These are phyloP conservation scores for Selaginella tamariscina DNA, from an alignment of 75 land plant genomes.

Conservation along the genomic window DNA sequence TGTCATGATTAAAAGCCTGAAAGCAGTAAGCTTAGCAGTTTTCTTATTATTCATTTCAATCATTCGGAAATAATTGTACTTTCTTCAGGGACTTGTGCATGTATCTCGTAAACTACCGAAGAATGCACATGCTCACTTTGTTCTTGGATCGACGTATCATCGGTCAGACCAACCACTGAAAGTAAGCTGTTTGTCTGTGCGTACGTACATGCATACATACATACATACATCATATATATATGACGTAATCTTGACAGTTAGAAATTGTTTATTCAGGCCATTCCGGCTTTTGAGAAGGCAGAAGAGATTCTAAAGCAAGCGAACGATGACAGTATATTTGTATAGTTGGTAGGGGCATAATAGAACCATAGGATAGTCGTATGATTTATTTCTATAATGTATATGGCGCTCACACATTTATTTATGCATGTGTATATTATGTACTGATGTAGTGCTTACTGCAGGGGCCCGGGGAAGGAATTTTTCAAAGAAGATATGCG, in stretches of 20 bases:
- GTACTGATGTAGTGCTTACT: slow-evolving; percentile 41
- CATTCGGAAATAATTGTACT: slow-evolving; percentile 6
- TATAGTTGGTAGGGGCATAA: neutral
- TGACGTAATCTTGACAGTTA: neutral
- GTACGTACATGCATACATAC: neutral
- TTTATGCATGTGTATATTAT: neutral
- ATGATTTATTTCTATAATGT: neutral
- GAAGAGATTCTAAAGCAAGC: slow-evolving; percentile 41
- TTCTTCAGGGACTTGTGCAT: slow-evolving; percentile 56
- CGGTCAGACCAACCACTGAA: slow-evolving; percentile 65
- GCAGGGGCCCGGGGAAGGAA: slow-evolving; percentile 38
- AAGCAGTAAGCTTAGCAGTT: slow-evolving; percentile 39
- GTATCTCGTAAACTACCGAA: slow-evolving; percentile 75
- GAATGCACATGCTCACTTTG: slow-evolving; percentile 79
- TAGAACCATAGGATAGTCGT: neutral
- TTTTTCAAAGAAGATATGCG: slow-evolving; percentile 44
- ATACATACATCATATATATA: neutral
- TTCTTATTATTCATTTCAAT: no score
- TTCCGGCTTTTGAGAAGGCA: slow-evolving; percentile 61
- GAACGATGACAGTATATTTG: slow-evolving; percentile 36
- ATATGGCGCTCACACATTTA: neutral
- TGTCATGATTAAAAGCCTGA: slow-evolving; percentile 46
- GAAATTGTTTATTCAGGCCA: slow-evolving; percentile 39
- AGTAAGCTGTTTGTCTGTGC: slow-evolving; percentile 28
- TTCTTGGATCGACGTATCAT: slow-evolving; percentile 75